Evolutionary conservation across 257 asterid species (phyloP), one percentile per base, ranked within the genome.

Genomic region (Solanum corneliomulleri): DNA sequence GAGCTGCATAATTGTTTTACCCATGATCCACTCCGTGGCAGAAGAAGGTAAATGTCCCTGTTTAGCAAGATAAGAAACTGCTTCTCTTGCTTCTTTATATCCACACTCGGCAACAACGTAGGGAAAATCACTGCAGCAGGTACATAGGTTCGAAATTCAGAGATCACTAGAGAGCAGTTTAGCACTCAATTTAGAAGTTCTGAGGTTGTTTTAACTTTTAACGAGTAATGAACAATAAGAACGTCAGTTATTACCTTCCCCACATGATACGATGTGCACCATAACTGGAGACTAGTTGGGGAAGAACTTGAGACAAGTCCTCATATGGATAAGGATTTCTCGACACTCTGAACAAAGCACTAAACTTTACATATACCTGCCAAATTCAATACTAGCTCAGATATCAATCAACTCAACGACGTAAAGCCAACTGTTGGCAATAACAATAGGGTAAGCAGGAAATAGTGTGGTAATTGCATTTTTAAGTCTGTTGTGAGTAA

Each of bases 261-360:
- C 98, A 96, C 98, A 96, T 94, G 87, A 94, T 83, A 45, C 93
- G 94, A 88, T 92, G 91, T 83, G 97, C 98, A 37, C 98, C 98
- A 77, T 91, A 94, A 90, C 94, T 89, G 74, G 96, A 90, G 87
- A 94, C 94, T 33, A 93, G 37, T 85, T 88, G 90, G 11, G 93
- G 88, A 52, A 94, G 90, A 86, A 92, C 77, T 44, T 87, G 83
- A 25, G 92, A 88, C 80, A 94, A 86, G 89, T 95, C 98, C 75
- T 92, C 92, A 56, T 88, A 95, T 1, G 98, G 98, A 88, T 90
- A 91, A 18, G 92, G 89, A 64, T 88, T 83, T 93, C 96, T 94
- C 1, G 98, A 95, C 86, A 94, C 93, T 88, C 99, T 91, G 90
- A 95, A 94, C 27, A 95, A 91, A 58, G 95, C 99, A 89, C 98